Percentiles rank a stretch among this genome's conserved stretches.
Evolutionary conservation across 192 early-diverging fungal genomes (phyloP).

Genomic region (Backusella macrospora): DNA sequence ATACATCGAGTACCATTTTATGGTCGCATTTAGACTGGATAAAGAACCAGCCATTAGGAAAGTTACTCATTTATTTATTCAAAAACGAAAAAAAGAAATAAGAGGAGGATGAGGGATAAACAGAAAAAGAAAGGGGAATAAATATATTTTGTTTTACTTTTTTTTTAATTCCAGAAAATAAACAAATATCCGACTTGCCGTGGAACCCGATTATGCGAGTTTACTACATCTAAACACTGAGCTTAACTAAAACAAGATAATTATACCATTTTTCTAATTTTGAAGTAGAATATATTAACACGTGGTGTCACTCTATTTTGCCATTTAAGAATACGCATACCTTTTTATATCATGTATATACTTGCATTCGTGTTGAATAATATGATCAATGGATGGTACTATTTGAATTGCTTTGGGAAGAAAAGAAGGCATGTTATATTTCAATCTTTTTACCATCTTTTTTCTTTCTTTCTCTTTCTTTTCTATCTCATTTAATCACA

Average conservation of each 20-base stretch:
- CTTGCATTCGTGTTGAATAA: too few relatives aligned
- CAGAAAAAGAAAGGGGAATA: neutral
- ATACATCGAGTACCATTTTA: slow-evolving; percentile 39
- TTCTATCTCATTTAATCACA: too few relatives aligned
- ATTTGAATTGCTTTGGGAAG: too few relatives aligned
- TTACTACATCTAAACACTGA: neutral
- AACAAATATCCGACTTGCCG: slow-evolving; percentile 15
- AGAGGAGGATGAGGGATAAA: neutral
- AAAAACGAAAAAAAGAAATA: neutral
- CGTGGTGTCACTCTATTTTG: neutral
- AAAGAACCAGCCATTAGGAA: slow-evolving; percentile 42
- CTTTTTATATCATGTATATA: neutral
- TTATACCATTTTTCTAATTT: neutral
- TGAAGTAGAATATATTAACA: neutral
- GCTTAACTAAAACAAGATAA: neutral
- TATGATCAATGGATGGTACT: too few relatives aligned
- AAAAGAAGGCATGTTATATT: too few relatives aligned
- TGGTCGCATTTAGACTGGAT: slow-evolving; percentile 30
- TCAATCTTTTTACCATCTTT: too few relatives aligned
- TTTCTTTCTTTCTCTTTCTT: too few relatives aligned
- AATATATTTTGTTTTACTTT: neutral
- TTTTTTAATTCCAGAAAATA: slow-evolving; percentile 2
- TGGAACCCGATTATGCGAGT: neutral
- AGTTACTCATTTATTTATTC: neutral
- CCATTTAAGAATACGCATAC: too few relatives aligned